phyloP scores from a whole-genome alignment of 2,329 filamentous ascomycete species.

The Blastomyces gilchristii region DNA sequence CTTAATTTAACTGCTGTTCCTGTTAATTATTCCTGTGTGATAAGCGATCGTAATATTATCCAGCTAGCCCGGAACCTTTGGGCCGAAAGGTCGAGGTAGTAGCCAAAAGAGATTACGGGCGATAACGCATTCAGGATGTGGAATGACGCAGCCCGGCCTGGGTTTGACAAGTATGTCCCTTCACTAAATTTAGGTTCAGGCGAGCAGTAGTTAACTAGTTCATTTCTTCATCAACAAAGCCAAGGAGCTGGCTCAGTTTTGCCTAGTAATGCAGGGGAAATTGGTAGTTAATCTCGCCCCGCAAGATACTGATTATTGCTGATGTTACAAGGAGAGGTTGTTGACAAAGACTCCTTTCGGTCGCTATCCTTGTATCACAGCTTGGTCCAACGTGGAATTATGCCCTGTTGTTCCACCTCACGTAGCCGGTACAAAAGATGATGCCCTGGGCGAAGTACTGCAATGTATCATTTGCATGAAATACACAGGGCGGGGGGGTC shows the following conservation, averaged over 20 bases:
- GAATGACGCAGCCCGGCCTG: background rate
- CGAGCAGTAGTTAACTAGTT: background rate
- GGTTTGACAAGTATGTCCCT: background rate
- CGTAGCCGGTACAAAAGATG: background rate
- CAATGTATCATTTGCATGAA: constrained; percentile 2
- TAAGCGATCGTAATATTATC: background rate
- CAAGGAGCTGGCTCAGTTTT: background rate
- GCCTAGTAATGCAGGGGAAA: background rate
- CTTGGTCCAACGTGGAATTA: constrained; percentile 4
- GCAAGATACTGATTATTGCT: background rate
- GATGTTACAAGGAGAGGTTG: constrained; percentile 1
- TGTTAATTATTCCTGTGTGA: constrained; percentile 1
- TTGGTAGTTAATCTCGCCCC: background rate
- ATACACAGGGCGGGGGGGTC: background rate
- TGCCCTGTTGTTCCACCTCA: background rate
- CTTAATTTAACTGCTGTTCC: constrained; percentile 1
- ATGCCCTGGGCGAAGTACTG: background rate
- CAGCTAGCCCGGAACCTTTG: background rate
- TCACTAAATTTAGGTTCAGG: constrained; percentile 6
- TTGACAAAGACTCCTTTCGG: constrained; percentile 3
- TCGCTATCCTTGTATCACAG: constrained; percentile 4
- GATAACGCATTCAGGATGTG: background rate
- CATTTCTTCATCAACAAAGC: background rate
- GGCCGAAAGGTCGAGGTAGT: background rate
- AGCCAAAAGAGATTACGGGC: background rate